Conservation (phyloP, 768 basidiomycete species). For the Hypsizygus marmoreus region DNA sequence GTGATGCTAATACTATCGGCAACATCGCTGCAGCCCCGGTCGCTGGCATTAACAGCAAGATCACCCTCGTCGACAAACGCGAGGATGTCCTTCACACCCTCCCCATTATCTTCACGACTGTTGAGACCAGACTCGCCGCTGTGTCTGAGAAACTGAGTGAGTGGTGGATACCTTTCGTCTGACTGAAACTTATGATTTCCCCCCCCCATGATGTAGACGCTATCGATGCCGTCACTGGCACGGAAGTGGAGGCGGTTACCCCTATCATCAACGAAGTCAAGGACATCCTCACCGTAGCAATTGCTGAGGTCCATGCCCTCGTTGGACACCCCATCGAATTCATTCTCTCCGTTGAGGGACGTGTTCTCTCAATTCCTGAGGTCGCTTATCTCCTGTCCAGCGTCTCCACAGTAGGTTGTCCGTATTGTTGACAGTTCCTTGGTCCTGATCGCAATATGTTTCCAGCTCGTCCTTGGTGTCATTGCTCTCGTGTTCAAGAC, state of each 20-base stretch:
- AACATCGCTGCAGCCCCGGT: not conserved
- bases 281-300: conserved; percentile 6
- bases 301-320: conserved; percentile 15
- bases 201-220: no score
- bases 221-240: conserved; percentile 3
- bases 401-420: conserved; percentile 15
- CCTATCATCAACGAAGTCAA: conserved; percentile 17
- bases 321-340: conserved; percentile 8
- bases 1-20: not conserved
- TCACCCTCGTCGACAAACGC: no score
- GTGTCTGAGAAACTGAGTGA: not conserved
- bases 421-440: conserved; percentile 10
- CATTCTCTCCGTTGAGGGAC: conserved; percentile 13
- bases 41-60: not conserved
- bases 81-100: conserved; percentile 9
- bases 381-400: conserved; percentile 13
- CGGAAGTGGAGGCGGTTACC: conserved; percentile 14
- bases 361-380: conserved; percentile 11
- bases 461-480: not conserved
- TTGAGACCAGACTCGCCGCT: not conserved
- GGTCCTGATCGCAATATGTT: not conserved
- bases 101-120: conserved; percentile 4
- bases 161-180: not conserved
- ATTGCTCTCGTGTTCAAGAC: not conserved
- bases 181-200: no score